A percentile compares a stretch with the other conserved stretches of the same genome.
Evolutionary conservation across 495 filamentous ascomycete species (phyloP).

Genomic region (Entonaema liquescens): DNA sequence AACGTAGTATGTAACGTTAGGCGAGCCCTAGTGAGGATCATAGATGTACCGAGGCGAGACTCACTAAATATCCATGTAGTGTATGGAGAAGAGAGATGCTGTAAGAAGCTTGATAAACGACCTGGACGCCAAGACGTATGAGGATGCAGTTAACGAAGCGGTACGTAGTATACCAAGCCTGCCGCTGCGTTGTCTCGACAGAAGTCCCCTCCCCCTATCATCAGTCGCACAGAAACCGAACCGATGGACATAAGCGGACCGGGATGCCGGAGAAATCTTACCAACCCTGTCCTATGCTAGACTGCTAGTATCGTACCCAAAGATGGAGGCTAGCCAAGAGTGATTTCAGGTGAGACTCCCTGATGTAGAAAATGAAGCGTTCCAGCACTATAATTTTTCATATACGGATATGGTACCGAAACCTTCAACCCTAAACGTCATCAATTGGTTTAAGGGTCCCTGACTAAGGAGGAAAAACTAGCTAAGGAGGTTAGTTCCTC

Average conservation of each 20-base stretch:
- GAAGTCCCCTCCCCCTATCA: slow-evolving; percentile 10
- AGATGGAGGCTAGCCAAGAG: slow-evolving; percentile 3
- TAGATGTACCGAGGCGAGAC: slow-evolving; percentile 36
- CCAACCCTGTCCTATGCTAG: slow-evolving; percentile 21
- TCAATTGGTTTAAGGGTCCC: slow-evolving; percentile 27
- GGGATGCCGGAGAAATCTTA: slow-evolving; percentile 41
- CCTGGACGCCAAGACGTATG: slow-evolving; percentile 37
- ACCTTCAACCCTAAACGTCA: slow-evolving; percentile 24
- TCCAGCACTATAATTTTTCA: slow-evolving; percentile 8
- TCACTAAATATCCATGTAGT: slow-evolving; percentile 14
- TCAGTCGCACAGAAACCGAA: slow-evolving; percentile 29
- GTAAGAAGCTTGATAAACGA: slow-evolving; percentile 33
- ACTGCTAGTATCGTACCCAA: slow-evolving; percentile 13
- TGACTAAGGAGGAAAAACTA: slow-evolving; percentile 23
- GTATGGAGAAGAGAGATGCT: slow-evolving; percentile 32
- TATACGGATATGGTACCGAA: slow-evolving; percentile 26
- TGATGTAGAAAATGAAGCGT: background rate
- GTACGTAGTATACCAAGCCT: slow-evolving; percentile 39
- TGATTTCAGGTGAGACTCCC: slow-evolving; percentile 10
- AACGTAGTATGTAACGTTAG: slow-evolving; percentile 44
- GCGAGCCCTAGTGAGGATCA: slow-evolving; percentile 34
- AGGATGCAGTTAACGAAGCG: slow-evolving; percentile 35
- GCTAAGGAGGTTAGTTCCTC: slow-evolving; percentile 18
- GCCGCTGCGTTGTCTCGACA: slow-evolving; percentile 30
- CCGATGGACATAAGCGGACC: slow-evolving; percentile 32